Conservation (phyloP, 139 green algal genomes). For the Chara braunii region DNA sequence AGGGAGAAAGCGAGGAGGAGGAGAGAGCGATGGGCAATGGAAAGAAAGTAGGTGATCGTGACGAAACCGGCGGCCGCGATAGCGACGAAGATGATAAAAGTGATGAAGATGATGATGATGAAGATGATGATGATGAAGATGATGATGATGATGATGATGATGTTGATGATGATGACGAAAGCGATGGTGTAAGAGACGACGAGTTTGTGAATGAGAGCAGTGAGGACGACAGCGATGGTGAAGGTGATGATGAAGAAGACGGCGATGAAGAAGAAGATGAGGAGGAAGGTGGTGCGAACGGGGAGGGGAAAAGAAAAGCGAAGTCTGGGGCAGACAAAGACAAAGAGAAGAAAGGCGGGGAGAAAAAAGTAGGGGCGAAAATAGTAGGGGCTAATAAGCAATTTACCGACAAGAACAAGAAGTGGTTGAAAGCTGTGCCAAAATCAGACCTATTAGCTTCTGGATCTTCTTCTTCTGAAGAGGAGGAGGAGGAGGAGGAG, state of each 20-base stretch:
- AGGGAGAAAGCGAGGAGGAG: not conserved
- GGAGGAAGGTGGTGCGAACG: conserved; percentile 3
- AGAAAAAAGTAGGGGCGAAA: not conserved
- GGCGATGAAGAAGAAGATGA: conserved; percentile 30
- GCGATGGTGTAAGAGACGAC: conserved; percentile 12
- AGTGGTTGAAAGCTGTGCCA: conserved; percentile 35
- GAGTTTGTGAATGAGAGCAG: conserved; percentile 13
- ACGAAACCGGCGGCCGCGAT: not conserved
- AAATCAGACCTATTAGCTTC: not conserved
- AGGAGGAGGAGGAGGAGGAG: not conserved
- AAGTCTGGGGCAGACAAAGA: conserved; percentile 4
- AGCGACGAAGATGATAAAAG: not conserved
- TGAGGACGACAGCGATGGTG: conserved; percentile 13
- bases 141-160: conserved; percentile 1
- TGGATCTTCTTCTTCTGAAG: no score
- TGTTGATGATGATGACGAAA: conserved; percentile 5
- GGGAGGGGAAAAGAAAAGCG: conserved; percentile 11
- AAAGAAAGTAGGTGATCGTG: not conserved
- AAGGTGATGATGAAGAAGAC: conserved; percentile 14
- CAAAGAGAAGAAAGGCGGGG: not conserved
- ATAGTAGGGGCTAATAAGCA: not conserved
- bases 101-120: not conserved
- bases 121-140: not conserved
- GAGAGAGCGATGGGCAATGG: not conserved
- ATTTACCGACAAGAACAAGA: conserved; percentile 37